Base-by-base conservation (phyloP, 2,329 filamentous ascomycete species). In the Fusarium hainanense region DNA sequence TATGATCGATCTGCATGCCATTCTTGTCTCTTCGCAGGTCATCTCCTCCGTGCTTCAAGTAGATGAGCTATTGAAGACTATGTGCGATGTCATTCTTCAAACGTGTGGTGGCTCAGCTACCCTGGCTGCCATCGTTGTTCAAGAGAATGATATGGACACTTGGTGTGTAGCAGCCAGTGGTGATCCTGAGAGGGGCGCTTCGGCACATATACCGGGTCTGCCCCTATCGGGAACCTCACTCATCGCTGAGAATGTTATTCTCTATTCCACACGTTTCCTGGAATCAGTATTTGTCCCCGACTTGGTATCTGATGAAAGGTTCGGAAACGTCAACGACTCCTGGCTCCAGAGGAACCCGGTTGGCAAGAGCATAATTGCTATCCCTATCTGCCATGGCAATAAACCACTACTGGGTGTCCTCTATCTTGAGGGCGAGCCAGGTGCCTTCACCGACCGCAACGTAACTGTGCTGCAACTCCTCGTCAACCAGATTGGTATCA, bases 1-100 rank as follows among this genome's bases (percentile, higher is more conserved):
- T 80, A 94, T 95, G 90, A 90, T 95, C 75, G 92, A 94, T 77
- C 79, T 94, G 66, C 90, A 92, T 43, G 91, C 90, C 25, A 94
- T 95, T 62, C 83, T 95, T 16, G 89, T 92, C 72, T 93, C 90
- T 4, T 93, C 91, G 12, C 92, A 94, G 76, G 87, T 94, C 44
- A 90, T 95, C 44, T 94, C 92, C 7, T 94, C 92, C 18, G 91
- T 94, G 52, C 80, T 95, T 13, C 87, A 92, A 69, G 88, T 94
- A 14, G 92, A 94, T 68, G 87, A 91, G 72, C 84, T 95, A 6
- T 85, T 94, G 65, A 90, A 91, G 74, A 94, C 92, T 43, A 93
- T 95, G 89, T 93, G 91, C 71, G 89, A 93, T 66, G 92, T 94
- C 66, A 93, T 94, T 50, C 79, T 94, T 27, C 90, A 94, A 71